Percentiles rank a stretch among this genome's conserved stretches.
phyloP scores from a whole-genome alignment of 169 alveolate genomes.

The Cyclospora cayetanensis region DNA sequence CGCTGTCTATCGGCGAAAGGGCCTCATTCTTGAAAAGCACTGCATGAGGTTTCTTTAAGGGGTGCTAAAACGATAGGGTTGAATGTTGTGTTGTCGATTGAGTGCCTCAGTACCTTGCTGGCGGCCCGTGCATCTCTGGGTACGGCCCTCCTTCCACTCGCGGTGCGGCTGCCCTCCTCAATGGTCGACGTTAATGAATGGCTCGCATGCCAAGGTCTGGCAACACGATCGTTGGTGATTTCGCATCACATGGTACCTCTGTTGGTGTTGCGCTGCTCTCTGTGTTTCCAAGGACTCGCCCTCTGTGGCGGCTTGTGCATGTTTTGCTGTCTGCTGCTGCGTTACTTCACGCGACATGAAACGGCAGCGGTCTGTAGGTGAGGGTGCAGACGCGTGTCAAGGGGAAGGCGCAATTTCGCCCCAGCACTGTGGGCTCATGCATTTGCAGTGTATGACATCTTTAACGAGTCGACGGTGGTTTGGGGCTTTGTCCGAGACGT shows the following conservation, averaged over 20 bases:
- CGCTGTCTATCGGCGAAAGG: no score
- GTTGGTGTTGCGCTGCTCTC: background rate
- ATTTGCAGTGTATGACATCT: slow-evolving; percentile 39
- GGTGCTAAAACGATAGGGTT: no score
- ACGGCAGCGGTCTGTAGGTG: no score
- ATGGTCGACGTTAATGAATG: slow-evolving; percentile 45
- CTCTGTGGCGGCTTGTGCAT: no score
- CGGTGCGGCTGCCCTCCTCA: slow-evolving; percentile 62
- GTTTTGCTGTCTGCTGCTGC: slow-evolving; percentile 14
- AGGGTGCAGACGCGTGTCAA: no score
- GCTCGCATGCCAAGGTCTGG: slow-evolving; percentile 48
- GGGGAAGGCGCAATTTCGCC: no score
- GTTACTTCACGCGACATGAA: background rate
- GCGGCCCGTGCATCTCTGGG: slow-evolving; percentile 51
- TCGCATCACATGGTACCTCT: background rate
- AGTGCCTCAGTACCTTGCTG: slow-evolving; percentile 9
- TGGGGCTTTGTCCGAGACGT: slow-evolving; percentile 41
- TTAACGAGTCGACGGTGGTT: slow-evolving; percentile 56
- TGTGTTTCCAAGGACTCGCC: no score
- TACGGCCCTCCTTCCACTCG: slow-evolving; percentile 48
- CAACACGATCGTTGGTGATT: background rate
- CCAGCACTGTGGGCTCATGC: no score
- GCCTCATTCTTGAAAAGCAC: no score
- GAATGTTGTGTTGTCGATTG: no score
- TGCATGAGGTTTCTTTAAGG: no score